Percentiles rank a stretch among this genome's conserved stretches.
These are phyloP conservation scores for Porodaedalea pini DNA, from an alignment of 1,284 basidiomycete species.

Conservation along the genomic window DNA sequence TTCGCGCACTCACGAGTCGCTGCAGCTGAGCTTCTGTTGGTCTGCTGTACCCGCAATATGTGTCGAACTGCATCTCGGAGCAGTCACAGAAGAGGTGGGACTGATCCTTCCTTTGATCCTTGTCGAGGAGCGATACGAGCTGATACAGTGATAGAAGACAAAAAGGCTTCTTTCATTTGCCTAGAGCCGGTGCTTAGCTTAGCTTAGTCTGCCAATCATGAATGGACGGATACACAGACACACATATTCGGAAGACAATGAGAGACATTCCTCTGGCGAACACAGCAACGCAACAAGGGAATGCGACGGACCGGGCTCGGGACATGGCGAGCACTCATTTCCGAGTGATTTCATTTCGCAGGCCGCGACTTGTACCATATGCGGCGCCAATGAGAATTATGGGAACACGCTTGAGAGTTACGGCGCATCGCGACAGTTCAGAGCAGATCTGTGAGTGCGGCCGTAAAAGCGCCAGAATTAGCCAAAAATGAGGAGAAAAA, in stretches of 20 bases:
- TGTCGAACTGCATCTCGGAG: not conserved
- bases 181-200: not conserved
- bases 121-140: not conserved
- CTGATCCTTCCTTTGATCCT: not conserved
- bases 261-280: not conserved
- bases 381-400: not conserved
- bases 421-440: not conserved
- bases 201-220: not conserved
- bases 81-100: slow-evolving; percentile 1
- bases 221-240: not conserved
- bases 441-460: not conserved
- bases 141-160: not conserved
- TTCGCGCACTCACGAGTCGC: not conserved
- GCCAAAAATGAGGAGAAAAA: slow-evolving; percentile 1
- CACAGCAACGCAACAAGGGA: not conserved
- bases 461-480: not conserved
- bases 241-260: not conserved
- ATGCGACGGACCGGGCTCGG: not conserved
- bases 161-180: slow-evolving; percentile 2
- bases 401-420: not conserved
- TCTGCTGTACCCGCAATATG: not conserved
- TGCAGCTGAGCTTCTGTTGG: not conserved
- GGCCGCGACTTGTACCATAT: not conserved
- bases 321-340: not conserved
- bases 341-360: not conserved